Conservation (phyloP, 352 stramenopile genomes). For the Phytophthora fragariaefolia region DNA sequence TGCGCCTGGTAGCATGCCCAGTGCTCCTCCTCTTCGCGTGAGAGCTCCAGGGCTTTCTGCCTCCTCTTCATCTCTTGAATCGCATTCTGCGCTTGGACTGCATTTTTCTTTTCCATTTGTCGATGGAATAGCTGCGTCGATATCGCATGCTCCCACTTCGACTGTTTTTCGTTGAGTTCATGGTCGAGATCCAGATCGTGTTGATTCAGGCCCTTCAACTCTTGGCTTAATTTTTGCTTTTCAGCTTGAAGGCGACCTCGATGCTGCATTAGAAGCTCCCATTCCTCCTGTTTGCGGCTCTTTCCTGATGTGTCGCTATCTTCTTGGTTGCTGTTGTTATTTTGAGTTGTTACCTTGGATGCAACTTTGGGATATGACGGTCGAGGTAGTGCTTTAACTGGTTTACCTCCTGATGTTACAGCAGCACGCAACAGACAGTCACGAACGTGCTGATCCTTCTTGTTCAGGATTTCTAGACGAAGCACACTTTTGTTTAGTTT, state of each 20-base stretch:
- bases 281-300: conserved; percentile 43
- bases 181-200: conserved; percentile 42
- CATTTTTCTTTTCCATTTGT: conserved; percentile 48
- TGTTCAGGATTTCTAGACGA: conserved; percentile 59
- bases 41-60: conserved; percentile 48
- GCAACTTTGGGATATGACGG: conserved; percentile 7
- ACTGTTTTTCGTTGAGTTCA: conserved; percentile 39
- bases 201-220: conserved; percentile 33
- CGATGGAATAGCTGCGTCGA: conserved; percentile 56
- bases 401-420: conserved; percentile 12
- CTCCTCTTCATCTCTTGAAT: conserved; percentile 50
- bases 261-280: conserved; percentile 50
- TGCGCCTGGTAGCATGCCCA: conserved; percentile 60
- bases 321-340: conserved; percentile 8
- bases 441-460: conserved; percentile 63
- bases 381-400: conserved; percentile 18
- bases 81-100: conserved; percentile 16
- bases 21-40: conserved; percentile 62
- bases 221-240: conserved; percentile 37
- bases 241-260: conserved; percentile 41
- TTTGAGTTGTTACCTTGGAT: conserved; percentile 5
- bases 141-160: conserved; percentile 53
- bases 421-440: conserved; percentile 51
- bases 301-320: conserved; percentile 16
- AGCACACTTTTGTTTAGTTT: conserved; percentile 43